Percentiles rank a stretch among this genome's conserved stretches.
These are phyloP conservation scores for Microbotryomycetes sp. DNA, from an alignment of 1,284 basidiomycete genomes.

Conservation along the genomic window DNA sequence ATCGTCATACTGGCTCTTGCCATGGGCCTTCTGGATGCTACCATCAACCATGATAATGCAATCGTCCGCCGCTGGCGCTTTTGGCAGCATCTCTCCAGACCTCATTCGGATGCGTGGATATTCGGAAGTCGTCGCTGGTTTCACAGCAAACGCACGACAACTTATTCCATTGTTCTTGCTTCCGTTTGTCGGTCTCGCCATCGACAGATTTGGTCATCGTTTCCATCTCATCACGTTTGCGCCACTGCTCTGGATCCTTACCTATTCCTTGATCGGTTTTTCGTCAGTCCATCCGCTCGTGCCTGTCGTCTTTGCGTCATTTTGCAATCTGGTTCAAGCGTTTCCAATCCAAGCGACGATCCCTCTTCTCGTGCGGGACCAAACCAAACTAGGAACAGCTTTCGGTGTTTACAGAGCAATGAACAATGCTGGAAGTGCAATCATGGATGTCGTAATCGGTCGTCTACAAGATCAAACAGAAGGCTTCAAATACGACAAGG, in stretches of 20 bases:
- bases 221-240: constrained; percentile 36
- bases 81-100: constrained; percentile 32
- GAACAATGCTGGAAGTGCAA: constrained; percentile 25
- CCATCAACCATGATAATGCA: constrained; percentile 35
- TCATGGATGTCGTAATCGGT: constrained; percentile 34
- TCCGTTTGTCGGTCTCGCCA: constrained; percentile 33
- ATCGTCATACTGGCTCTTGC: constrained; percentile 20
- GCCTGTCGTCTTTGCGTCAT: constrained; percentile 33
- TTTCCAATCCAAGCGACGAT: constrained; percentile 35
- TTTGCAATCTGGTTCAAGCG: constrained; percentile 34
- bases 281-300: constrained; percentile 31
- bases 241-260: constrained; percentile 33
- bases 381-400: constrained; percentile 34
- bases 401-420: constrained; percentile 34
- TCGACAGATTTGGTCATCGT: constrained; percentile 35
- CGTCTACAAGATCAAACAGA: constrained; percentile 34
- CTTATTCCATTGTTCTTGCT: constrained; percentile 34
- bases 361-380: constrained; percentile 35
- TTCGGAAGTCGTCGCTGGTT: constrained; percentile 31
- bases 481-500: constrained; percentile 26
- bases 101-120: constrained; percentile 33
- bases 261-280: constrained; percentile 31
- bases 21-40: constrained; percentile 36
- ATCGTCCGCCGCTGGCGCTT: constrained; percentile 33
- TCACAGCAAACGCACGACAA: constrained; percentile 29